Base-by-base conservation (phyloP, 108 stramenopile genomes). In the Epithemia pelagica region DNA sequence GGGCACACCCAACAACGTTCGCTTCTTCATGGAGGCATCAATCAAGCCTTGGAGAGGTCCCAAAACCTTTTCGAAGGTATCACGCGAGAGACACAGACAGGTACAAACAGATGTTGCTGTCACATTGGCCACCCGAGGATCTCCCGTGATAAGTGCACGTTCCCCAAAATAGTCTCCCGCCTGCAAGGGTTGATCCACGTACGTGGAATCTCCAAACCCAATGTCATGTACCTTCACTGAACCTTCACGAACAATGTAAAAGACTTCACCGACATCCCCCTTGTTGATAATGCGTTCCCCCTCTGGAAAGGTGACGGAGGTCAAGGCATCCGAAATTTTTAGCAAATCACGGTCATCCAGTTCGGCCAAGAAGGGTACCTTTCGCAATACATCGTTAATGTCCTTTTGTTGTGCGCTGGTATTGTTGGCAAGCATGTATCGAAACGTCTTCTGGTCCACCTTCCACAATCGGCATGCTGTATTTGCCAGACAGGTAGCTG, bases 111-210 rank as follows among this genome's bases (percentile, higher is more conserved):
- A 74, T 52, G 85, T 71, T 24, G 89, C 79, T 22, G 89, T 86
- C 31, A 87, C 74, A 70, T 91, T 89, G 32, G 92, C 92, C n/a
- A 79, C 77, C 63, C 97, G 91, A 0, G 96, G 95, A 64, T 97
- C 96, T 37, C 96, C 96, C 8, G 94, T 95, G 54, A 97, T 84
- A 25, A 99, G 82, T 28, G 98, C 98, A 29, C 95, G 86, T 71
- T 99, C 97, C 28, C 97, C 97, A 69, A 98, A 98, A 74, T 82
- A 96, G 69, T 97, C 95, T 29, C 97, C 95, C 24, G 88, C 78
- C 64, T 88, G 72, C 67, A 88, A 62, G 72, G 84, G 66, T 76
- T 85, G 74, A 80, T 92, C 74, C 33, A 88, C 72, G 74, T 88
- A 81, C 77, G 78, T 79, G 77, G 77, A 79, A 59, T 89, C 91